Evolutionary conservation across 2,329 filamentous ascomycete species (phyloP).

Genomic region (Chaetothyriales sp.): DNA sequence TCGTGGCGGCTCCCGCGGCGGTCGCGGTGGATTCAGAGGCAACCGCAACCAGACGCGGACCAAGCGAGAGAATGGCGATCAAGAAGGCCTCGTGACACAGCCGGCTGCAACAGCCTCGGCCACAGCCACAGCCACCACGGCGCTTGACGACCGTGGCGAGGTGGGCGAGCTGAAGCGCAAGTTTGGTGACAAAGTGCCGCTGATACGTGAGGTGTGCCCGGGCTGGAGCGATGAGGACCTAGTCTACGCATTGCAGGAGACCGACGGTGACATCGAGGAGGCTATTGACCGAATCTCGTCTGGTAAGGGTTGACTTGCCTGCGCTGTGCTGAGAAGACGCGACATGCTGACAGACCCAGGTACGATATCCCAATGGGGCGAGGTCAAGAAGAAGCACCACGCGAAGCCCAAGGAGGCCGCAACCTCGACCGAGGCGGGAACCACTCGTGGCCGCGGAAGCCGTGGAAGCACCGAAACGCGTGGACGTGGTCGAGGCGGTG

Average conservation of each 20-base stretch:
- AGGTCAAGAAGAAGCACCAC: constrained; percentile 38
- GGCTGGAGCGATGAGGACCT: constrained; percentile 94
- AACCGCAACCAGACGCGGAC: constrained; percentile 40
- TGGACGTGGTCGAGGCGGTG: constrained; percentile 29
- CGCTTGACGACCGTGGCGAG: constrained; percentile 69
- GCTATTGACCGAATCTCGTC: constrained; percentile 38
- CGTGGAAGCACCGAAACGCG: constrained; percentile 33
- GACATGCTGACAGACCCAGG: constrained; percentile 20
- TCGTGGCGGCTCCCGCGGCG: constrained; percentile 24
- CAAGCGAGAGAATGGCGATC: constrained; percentile 59
- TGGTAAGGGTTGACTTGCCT: constrained; percentile 21
- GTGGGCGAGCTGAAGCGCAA: constrained; percentile 83
- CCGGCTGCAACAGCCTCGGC: background rate
- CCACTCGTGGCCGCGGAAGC: constrained; percentile 27
- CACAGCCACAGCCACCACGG: constrained; percentile 33
- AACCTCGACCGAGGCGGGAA: constrained; percentile 22
- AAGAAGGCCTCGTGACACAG: constrained; percentile 37
- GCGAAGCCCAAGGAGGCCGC: constrained; percentile 32
- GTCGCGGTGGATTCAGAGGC: constrained; percentile 78
- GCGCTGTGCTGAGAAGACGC: background rate
- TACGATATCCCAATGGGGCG: constrained; percentile 37
- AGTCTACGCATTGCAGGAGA: constrained; percentile 79
- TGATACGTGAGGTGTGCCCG: constrained; percentile 83
- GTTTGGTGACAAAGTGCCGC: constrained; percentile 61
- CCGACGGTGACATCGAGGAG: constrained; percentile 33